Evolutionary conservation across 2,329 filamentous ascomycete genomes (phyloP).

Genomic region (Periconia macrospinosa): DNA sequence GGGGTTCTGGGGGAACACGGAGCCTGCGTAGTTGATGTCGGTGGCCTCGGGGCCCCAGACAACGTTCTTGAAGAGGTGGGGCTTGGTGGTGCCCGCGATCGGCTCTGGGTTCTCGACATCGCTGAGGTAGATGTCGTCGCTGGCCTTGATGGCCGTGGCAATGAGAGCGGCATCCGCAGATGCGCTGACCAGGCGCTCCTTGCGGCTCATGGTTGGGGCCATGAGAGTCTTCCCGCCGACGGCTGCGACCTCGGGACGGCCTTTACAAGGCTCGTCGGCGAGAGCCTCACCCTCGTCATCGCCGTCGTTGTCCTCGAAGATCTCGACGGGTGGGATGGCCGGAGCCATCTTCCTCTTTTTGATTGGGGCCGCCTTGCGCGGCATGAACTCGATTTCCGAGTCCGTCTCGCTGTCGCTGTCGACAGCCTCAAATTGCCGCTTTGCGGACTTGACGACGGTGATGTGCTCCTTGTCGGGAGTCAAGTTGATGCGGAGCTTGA

Average conservation of each 20-base stretch:
- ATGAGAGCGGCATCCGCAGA: conserved; percentile 23
- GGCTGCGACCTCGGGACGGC: background rate
- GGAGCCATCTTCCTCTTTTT: background rate
- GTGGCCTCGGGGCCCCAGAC: conserved; percentile 22
- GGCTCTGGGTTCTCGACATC: conserved; percentile 21
- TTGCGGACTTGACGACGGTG: background rate
- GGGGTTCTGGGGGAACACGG: conserved; percentile 17
- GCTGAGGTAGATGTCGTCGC: conserved; percentile 29
- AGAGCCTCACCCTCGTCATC: background rate
- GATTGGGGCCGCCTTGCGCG: background rate
- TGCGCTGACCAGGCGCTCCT: conserved; percentile 20
- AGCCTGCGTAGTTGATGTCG: conserved; percentile 9
- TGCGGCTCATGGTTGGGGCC: conserved; percentile 19
- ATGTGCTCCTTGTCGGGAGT: background rate
- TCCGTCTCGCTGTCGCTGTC: conserved; percentile 12
- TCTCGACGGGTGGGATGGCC: too few relatives aligned
- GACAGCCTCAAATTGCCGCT: background rate
- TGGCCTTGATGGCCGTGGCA: conserved; percentile 17
- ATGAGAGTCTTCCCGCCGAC: background rate
- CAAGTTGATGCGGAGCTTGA: background rate
- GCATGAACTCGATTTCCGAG: conserved; percentile 12
- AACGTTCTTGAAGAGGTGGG: conserved; percentile 30
- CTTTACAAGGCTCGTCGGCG: background rate
- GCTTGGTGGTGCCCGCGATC: conserved; percentile 17
- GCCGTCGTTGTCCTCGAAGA: too few relatives aligned